Evolutionary conservation across 2,329 filamentous ascomycete genomes (phyloP), one percentile per base, ranked within the genome.

Genomic region (Arthrobotrys sphaeroides): DNA sequence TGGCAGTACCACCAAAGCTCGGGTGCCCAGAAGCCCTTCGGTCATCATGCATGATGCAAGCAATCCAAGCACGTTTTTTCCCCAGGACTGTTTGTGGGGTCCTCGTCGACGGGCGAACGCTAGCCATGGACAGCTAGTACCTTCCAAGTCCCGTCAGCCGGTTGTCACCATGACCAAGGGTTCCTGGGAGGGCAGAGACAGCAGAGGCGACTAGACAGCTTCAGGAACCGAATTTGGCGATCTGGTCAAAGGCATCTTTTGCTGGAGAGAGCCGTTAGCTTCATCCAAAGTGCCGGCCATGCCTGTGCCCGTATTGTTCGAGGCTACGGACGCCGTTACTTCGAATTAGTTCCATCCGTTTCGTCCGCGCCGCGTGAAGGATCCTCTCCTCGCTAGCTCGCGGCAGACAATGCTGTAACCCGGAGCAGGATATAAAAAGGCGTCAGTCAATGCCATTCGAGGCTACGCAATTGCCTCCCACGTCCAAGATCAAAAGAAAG

Each of bases 21-120:
- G 55, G 62, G 55, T 40, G 61, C 47, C 60, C 60, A 40, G 53
- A 67, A 74, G 70, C 70, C 61, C 45, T 67, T 74, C 62, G 53
- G 70, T 74, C 70, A 74, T 74, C 36, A 42, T 74, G 70, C 70
- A 74, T 74, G 28, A 74, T 61, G 70, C 70, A 68, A 61, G 70
- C 61, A 66, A 74, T 74, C 45, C 22, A 60, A 74, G 51, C 70
- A 74, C 70, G 70, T 74, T 74, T 70, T 74, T 45, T 33, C 18
- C 31, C 33, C 38, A 31, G 51, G 42, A 43, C 38, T 60, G 36
- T 74, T 60, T 74, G 53, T 67, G 62, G 61, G 62, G 62, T 62
- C n/a, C n/a, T 36, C 6, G 33, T 26, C 38, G 59, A 24, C 43
- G 26, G 40, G 28, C 26, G 26, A 45, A 31, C 10, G 16, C 53